phyloP scores from a whole-genome alignment of 371 early-diverging fungal genomes.

The Thermomucor indicae-seudaticae region DNA sequence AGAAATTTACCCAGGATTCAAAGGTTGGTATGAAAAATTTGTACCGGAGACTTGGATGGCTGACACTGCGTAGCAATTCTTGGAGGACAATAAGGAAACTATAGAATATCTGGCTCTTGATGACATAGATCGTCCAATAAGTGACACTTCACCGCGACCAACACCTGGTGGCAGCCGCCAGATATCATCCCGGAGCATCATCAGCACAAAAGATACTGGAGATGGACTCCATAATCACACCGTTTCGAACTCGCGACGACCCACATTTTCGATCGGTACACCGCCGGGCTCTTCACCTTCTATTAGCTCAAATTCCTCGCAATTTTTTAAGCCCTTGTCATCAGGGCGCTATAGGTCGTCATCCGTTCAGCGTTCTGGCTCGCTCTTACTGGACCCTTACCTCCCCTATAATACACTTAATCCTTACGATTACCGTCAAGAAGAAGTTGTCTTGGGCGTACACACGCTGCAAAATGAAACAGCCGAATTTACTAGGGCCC shows the following conservation, averaged over 20 bases:
- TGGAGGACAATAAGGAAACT: constrained; percentile 8
- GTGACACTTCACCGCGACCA: neutral
- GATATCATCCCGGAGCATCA: constrained; percentile 1
- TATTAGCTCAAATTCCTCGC: constrained; percentile 3
- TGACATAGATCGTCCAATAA: neutral
- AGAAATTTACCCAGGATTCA: constrained; percentile 7
- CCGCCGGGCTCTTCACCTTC: constrained; percentile 7
- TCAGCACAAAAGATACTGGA: constrained; percentile 2
- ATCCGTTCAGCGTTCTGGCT: constrained; percentile 10
- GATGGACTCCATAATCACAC: neutral
- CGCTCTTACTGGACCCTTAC: constrained; percentile 13
- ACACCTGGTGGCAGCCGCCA: constrained; percentile 1
- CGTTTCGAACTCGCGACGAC: neutral
- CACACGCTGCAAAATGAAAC: constrained; percentile 18
- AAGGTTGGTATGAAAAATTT: constrained; percentile 5
- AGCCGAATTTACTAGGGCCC: constrained; percentile 16
- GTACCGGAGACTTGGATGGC: neutral
- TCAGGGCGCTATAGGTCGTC: constrained; percentile 1
- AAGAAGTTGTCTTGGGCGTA: constrained; percentile 17
- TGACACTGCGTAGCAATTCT: constrained; percentile 8
- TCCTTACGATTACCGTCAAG: constrained; percentile 25
- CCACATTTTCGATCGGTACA: constrained; percentile 1
- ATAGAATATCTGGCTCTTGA: constrained; percentile 14
- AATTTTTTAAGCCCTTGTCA: neutral
- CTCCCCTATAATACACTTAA: constrained; percentile 14